Conservation (phyloP, 305 asterid genomes). For the Fraxinus ornus region DNA sequence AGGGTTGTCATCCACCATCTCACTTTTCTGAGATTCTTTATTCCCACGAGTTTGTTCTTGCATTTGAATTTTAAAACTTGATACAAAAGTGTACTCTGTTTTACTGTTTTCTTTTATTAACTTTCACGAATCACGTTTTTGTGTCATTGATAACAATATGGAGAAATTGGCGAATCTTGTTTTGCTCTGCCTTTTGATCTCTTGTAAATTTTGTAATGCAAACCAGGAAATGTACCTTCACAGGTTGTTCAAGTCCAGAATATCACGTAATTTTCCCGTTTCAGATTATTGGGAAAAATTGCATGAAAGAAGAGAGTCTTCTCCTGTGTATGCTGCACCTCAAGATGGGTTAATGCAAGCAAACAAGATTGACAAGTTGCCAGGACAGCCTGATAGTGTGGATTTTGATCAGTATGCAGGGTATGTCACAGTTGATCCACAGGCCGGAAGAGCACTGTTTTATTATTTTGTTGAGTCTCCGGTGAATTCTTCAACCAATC, state of each 20-base stretch:
- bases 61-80: background rate
- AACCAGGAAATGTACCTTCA: slow-evolving; percentile 22
- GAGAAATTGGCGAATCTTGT: background rate
- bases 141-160: background rate
- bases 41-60: background rate
- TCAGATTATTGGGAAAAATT: slow-evolving; percentile 17
- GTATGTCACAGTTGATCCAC: slow-evolving; percentile 48
- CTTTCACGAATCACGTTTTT: background rate
- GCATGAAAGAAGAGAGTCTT: background rate
- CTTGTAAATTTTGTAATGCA: slow-evolving; percentile 16
- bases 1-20: background rate
- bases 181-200: background rate
- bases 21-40: background rate
- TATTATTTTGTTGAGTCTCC: slow-evolving; percentile 54
- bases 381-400: slow-evolving; percentile 49
- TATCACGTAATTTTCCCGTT: background rate
- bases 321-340: slow-evolving; percentile 21
- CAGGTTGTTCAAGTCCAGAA: slow-evolving; percentile 15
- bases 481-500: slow-evolving; percentile 35
- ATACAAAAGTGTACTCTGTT: background rate
- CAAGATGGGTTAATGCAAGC: slow-evolving; percentile 45
- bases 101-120: background rate
- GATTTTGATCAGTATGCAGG: slow-evolving; percentile 60
- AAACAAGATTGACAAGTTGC: slow-evolving; percentile 39
- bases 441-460: slow-evolving; percentile 48